Conservation (phyloP, 768 basidiomycete species). For the Suillus subaureus region DNA sequence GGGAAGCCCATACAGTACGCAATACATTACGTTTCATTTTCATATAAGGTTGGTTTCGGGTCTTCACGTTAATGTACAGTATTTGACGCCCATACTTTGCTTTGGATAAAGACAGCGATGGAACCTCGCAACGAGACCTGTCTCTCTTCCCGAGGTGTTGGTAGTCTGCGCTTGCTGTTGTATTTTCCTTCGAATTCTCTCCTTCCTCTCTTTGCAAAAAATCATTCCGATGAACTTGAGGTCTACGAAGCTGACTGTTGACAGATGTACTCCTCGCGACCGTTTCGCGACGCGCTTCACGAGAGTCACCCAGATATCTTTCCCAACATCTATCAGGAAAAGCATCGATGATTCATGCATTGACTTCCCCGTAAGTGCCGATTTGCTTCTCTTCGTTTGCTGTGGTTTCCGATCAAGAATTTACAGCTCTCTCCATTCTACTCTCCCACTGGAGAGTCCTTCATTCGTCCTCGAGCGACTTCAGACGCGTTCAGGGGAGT, state of each 20-base stretch:
- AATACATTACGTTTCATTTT: constrained; percentile 7
- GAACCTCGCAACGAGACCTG: neutral
- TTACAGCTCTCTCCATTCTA: constrained; percentile 28
- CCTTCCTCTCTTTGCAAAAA: neutral
- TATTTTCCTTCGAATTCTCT: neutral
- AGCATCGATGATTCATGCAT: constrained; percentile 34
- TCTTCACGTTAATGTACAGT: neutral
- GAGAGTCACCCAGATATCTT: constrained; percentile 29
- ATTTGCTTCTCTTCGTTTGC: neutral
- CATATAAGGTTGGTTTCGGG: constrained; percentile 6
- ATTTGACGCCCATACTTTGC: constrained; percentile 2
- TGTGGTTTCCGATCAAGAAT: constrained; percentile 6
- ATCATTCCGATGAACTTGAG: constrained; percentile 31
- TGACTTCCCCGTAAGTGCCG: constrained; percentile 28
- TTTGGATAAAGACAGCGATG: constrained; percentile 9
- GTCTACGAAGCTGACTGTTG: constrained; percentile 33
- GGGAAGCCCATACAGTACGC: neutral
- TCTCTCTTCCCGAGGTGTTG: neutral
- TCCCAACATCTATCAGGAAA: constrained; percentile 36
- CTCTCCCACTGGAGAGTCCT: constrained; percentile 16
- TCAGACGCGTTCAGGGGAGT: constrained; percentile 12
- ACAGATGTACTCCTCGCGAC: constrained; percentile 34
- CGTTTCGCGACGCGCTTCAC: constrained; percentile 23
- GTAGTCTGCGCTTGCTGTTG: constrained; percentile 1
- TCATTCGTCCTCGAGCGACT: constrained; percentile 14